Percentiles rank a stretch among this genome's conserved stretches.
Conservation (phyloP, 129 eudicot genomes). For the Centaurea solstitialis region DNA sequence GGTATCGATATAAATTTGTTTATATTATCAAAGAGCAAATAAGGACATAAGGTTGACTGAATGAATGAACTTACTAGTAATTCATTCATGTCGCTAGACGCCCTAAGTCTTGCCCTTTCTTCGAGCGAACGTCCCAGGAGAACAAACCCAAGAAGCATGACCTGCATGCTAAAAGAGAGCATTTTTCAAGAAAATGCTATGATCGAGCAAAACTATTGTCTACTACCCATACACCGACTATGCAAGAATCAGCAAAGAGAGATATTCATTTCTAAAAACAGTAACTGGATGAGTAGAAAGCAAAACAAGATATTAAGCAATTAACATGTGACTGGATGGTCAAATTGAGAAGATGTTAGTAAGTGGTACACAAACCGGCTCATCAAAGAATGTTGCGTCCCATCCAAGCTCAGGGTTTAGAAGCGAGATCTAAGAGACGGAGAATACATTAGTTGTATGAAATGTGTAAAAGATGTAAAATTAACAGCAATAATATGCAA, state of each 20-base stretch:
- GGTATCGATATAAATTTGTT: not conserved
- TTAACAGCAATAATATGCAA: constrained; percentile 15
- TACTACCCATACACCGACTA: not conserved
- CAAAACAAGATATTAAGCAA: not conserved
- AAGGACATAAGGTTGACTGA: not conserved
- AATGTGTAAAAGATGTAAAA: constrained; percentile 8
- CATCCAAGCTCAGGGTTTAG: constrained; percentile 87
- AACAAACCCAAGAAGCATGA: constrained; percentile 99
- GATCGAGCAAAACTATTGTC: not conserved
- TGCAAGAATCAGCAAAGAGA: not conserved
- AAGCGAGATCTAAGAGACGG: constrained; percentile 68
- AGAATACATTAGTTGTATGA: constrained; percentile 13
- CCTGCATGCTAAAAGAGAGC: constrained; percentile 70
- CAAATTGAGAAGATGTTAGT: not conserved
- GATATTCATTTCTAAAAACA: not conserved
- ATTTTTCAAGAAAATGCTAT: constrained; percentile 27
- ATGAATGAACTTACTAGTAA: constrained; percentile 64
- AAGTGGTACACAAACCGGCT: constrained; percentile 67
- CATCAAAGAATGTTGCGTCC: constrained; percentile 93
- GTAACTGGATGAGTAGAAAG: not conserved
- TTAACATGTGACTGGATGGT: constrained; percentile 4
- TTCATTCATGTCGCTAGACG: constrained; percentile 95
- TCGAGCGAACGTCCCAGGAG: constrained; percentile 92
- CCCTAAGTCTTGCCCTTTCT: constrained; percentile 91
- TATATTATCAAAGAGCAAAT: not conserved